phyloP scores from a whole-genome alignment of 202 grass and related monocot species.

The Cymbopogon flexuosus region DNA sequence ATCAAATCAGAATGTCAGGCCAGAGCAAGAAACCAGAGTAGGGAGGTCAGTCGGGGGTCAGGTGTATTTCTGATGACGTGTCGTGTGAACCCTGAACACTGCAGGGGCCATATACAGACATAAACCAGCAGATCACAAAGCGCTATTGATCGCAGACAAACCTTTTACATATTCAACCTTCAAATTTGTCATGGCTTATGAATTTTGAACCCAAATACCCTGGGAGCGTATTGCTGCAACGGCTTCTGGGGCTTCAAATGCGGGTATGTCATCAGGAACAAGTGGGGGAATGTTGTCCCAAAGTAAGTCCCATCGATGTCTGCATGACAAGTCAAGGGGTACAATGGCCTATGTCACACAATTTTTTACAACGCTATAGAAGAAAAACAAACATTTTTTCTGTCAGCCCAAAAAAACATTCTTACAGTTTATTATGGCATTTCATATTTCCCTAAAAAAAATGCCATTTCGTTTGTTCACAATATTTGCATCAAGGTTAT shows the following conservation, averaged over 20 bases:
- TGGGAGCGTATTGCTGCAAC: conserved; percentile 50
- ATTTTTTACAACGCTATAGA: not conserved
- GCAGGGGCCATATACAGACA: not conserved
- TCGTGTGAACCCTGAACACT: not conserved
- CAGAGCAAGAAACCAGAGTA: not conserved
- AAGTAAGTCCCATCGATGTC: conserved; percentile 74
- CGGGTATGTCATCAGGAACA: conserved; percentile 68
- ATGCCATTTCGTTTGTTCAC: not conserved
- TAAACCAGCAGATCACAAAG: not conserved
- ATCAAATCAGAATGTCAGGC: conserved; percentile 16
- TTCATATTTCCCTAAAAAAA: not conserved
- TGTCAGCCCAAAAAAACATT: not conserved
- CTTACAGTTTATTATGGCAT: not conserved
- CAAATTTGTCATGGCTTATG: conserved; percentile 44
- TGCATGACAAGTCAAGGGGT: conserved; percentile 51
- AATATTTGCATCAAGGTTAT: not conserved
- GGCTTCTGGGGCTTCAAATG: conserved; percentile 69
- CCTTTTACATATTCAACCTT: conserved; percentile 31
- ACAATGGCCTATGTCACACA: not conserved
- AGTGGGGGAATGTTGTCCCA: conserved; percentile 68
- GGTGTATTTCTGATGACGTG: not conserved
- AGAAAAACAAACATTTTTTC: not conserved
- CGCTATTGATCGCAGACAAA: not conserved
- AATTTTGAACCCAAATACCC: conserved; percentile 82
- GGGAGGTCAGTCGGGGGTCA: not conserved